These are phyloP conservation scores for Chaetomiaceae sp. DNA, from an alignment of 2,329 filamentous ascomycete genomes.

Conservation along the genomic window DNA sequence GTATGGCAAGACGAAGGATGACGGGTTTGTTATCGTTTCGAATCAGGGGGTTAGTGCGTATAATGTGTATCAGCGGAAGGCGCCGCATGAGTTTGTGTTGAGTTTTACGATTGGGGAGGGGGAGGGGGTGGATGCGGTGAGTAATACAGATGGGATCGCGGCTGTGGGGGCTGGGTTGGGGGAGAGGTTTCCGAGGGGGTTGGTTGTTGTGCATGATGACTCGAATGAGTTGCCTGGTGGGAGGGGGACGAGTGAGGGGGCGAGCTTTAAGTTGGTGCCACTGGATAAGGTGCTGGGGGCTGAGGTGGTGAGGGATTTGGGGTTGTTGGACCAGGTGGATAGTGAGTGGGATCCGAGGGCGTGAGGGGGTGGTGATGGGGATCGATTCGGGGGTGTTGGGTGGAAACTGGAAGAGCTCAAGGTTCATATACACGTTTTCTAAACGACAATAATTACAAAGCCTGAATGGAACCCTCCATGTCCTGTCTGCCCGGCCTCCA, in stretches of 20 bases:
- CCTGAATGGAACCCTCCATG: too few species aligned
- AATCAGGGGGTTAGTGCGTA: slow-evolving; percentile 15
- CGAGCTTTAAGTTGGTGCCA: slow-evolving; percentile 17
- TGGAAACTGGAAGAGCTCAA: too few species aligned
- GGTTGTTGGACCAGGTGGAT: slow-evolving; percentile 12
- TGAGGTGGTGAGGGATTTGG: slow-evolving; percentile 6
- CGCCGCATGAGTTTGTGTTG: slow-evolving; percentile 15
- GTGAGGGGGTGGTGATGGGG: background rate
- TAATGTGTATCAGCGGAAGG: slow-evolving; percentile 11
- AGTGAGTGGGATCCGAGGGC: slow-evolving; percentile 11
- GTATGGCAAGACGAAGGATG: slow-evolving; percentile 2
- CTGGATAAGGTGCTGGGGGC: slow-evolving; percentile 11
- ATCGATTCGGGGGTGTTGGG: too few species aligned
- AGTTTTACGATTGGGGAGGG: slow-evolving; percentile 3
- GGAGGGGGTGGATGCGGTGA: slow-evolving; percentile 9
- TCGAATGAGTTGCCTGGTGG: slow-evolving; percentile 14
- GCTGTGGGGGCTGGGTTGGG: slow-evolving; percentile 12
- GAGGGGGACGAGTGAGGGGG: slow-evolving; percentile 13
- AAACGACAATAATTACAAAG: too few species aligned
- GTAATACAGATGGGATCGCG: slow-evolving; percentile 15
- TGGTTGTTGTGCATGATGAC: slow-evolving; percentile 17
- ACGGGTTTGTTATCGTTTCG: slow-evolving; percentile 11
- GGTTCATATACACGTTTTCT: too few species aligned
- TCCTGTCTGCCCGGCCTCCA: too few species aligned
- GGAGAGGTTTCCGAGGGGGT: slow-evolving; percentile 1